Percentiles rank a stretch among this genome's conserved stretches.
These are phyloP conservation scores for Fusarium citri DNA, from an alignment of 2,329 filamentous ascomycete genomes.

Conservation along the genomic window DNA sequence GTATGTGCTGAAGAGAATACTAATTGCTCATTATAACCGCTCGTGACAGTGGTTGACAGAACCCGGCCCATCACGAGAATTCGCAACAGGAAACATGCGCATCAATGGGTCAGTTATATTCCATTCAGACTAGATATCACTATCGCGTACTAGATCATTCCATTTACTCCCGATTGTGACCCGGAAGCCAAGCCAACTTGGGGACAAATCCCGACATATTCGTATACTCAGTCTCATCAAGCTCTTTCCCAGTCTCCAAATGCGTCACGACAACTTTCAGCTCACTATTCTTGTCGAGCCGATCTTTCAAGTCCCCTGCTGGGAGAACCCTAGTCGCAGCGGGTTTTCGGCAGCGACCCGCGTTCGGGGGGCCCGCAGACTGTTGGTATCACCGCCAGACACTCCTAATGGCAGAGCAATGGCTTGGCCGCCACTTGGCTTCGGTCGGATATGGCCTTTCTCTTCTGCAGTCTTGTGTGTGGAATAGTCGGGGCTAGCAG, in stretches of 20 bases:
- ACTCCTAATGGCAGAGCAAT: neutral
- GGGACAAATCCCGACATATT: neutral
- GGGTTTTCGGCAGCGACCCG: neutral
- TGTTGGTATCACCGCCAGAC: neutral
- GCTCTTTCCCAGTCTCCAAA: neutral
- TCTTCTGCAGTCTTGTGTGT: neutral
- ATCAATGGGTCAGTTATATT: neutral
- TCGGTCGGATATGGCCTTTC: neutral
- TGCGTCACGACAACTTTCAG: neutral
- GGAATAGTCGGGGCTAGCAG: neutral
- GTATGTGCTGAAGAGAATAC: neutral
- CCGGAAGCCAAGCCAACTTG: neutral
- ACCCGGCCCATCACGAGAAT: neutral
- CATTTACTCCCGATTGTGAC: neutral
- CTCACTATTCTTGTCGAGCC: neutral
- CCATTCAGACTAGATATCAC: neutral
- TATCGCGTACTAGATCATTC: neutral
- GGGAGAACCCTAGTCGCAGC: neutral
- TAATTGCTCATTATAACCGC: neutral
- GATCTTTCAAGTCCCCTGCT: neutral
- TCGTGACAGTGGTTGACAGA: neutral
- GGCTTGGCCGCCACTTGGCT: neutral
- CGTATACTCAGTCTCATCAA: neutral
- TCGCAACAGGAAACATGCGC: no score
- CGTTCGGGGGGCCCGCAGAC: neutral